These are phyloP conservation scores for Furcasterigmium furcatum DNA, from an alignment of 2,329 filamentous ascomycete species.

Conservation along the genomic window DNA sequence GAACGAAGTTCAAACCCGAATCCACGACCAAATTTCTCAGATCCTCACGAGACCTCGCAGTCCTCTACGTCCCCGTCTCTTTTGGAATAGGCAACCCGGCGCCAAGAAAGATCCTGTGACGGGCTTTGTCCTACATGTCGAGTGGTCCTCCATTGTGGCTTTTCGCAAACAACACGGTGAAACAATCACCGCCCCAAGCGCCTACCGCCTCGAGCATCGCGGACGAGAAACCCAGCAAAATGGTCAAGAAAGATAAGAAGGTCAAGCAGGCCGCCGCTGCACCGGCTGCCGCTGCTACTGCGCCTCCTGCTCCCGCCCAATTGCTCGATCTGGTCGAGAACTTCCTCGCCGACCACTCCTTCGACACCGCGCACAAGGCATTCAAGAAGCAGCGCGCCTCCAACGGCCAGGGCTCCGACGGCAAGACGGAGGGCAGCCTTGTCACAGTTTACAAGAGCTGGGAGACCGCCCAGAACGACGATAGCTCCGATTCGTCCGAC, in stretches of 20 bases:
- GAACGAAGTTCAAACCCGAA: too few species aligned
- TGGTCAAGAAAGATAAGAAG: constrained; percentile 7
- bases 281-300: constrained; percentile 13
- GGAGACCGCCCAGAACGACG: constrained; percentile 32
- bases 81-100: too few species aligned
- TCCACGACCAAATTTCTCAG: too few species aligned
- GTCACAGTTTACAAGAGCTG: constrained; percentile 48
- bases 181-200: constrained; percentile 3
- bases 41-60: too few species aligned
- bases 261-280: constrained; percentile 14
- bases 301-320: constrained; percentile 48
- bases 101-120: too few species aligned
- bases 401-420: constrained; percentile 41
- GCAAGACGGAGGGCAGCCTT: constrained; percentile 34
- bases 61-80: too few species aligned
- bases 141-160: constrained; percentile 35
- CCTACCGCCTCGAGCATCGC: constrained; percentile 3
- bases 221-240: constrained; percentile 28
- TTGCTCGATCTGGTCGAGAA: constrained; percentile 64
- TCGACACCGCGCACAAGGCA: constrained; percentile 55
- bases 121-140: constrained; percentile 34
- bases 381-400: constrained; percentile 61
- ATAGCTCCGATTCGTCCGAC: constrained; percentile 12
- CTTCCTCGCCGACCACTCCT: constrained; percentile 66
- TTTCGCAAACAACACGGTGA: constrained; percentile 35